Conservation (phyloP, 345 rosid genomes). For the Citrus sinensis region DVS_A1.0 CM039165.1:13320001-13320500, state of each 20-base stretch:
- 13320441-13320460: not conserved
- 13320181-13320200: slow-evolving; percentile 79
- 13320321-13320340: not conserved
- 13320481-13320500: not conserved
- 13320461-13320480: not conserved
- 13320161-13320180: slow-evolving; percentile 85
- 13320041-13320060: not conserved
- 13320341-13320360: not conserved
- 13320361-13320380: not conserved
- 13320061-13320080: not conserved
- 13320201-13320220: slow-evolving; percentile 48
- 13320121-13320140: slow-evolving; percentile 70
- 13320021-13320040: not conserved
- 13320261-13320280: not conserved
- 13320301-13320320: not conserved
- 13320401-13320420: not conserved
- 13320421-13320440: not conserved
- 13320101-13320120: slow-evolving; percentile 70
- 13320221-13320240: not conserved
- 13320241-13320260: not conserved
- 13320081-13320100: slow-evolving; percentile 1
- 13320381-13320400: not conserved
- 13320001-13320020: not conserved
- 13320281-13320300: not conserved
- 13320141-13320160: slow-evolving; percentile 71